phyloP scores from a whole-genome alignment of 495 filamentous ascomycete species.

The Xylaria cubensis region DNA sequence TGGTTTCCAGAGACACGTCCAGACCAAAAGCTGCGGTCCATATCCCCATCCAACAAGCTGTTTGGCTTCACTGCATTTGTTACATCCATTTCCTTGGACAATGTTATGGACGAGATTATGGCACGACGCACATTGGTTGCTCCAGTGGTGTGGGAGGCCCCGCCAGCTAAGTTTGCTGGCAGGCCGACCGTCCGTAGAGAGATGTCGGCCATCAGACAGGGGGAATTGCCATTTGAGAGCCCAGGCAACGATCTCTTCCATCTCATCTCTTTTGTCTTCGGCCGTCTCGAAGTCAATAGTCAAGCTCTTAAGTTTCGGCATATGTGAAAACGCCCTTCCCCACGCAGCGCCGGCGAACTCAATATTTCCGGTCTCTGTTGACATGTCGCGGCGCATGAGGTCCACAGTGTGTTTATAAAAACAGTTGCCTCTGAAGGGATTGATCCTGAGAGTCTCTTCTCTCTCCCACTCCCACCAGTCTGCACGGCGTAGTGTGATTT shows the following conservation, averaged over 20 bases:
- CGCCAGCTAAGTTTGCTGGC: conserved; percentile 10
- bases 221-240: conserved; percentile 20
- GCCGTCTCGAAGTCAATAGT: conserved; percentile 20
- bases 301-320: conserved; percentile 9
- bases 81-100: not conserved
- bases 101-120: not conserved
- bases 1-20: conserved; percentile 13
- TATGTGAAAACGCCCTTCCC: conserved; percentile 16
- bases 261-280: not conserved
- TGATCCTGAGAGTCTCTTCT: conserved; percentile 28
- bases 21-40: conserved; percentile 3
- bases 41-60: not conserved
- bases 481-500: conserved; percentile 33
- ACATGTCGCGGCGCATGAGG: conserved; percentile 17
- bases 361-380: conserved; percentile 1
- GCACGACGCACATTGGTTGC: not conserved
- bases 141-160: not conserved
- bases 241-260: conserved; percentile 5
- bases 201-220: conserved; percentile 10
- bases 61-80: not conserved
- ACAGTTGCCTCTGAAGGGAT: conserved; percentile 27
- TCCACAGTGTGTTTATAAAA: not conserved
- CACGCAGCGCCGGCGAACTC: conserved; percentile 6
- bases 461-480: conserved; percentile 39
- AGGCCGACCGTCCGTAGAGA: not conserved